Evolutionary conservation across 768 basidiomycete genomes (phyloP).

Genomic region (Naganishia vishniacii): DNA sequence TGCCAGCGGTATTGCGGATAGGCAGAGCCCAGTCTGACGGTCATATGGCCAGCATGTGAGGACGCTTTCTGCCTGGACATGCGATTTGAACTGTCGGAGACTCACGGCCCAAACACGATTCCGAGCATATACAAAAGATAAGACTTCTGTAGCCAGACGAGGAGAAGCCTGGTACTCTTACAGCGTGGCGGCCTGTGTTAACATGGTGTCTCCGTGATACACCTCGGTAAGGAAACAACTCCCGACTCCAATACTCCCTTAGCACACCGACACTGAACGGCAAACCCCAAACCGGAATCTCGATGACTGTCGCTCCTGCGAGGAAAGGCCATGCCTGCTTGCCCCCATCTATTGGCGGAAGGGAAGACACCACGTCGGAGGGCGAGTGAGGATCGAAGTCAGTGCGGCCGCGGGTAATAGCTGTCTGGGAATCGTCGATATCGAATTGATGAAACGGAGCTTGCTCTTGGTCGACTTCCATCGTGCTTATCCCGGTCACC

Average conservation of each 20-base stretch:
- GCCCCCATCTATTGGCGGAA: conserved; percentile 34
- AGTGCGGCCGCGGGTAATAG: neutral
- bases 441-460: conserved; percentile 5
- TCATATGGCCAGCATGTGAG: no score
- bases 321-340: conserved; percentile 39
- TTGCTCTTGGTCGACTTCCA: conserved; percentile 1
- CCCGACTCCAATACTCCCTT: conserved; percentile 39
- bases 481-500: neutral
- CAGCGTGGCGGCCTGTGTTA: conserved; percentile 41
- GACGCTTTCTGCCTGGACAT: no score
- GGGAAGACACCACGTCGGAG: conserved; percentile 15
- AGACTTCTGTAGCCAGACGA: no score
- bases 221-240: conserved; percentile 35
- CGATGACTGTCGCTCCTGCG: conserved; percentile 37
- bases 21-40: conserved; percentile 6
- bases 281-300: conserved; percentile 40
- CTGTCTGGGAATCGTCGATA: conserved; percentile 5
- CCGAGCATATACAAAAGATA: conserved; percentile 36
- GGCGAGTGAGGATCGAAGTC: neutral
- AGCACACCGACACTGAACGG: conserved; percentile 44
- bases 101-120: conserved; percentile 39
- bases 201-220: conserved; percentile 26
- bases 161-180: neutral
- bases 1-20: conserved; percentile 30
- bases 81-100: no score